Evolutionary conservation across 805 yeast genomes (phyloP).

Genomic region (Candida dendrica): DNA sequence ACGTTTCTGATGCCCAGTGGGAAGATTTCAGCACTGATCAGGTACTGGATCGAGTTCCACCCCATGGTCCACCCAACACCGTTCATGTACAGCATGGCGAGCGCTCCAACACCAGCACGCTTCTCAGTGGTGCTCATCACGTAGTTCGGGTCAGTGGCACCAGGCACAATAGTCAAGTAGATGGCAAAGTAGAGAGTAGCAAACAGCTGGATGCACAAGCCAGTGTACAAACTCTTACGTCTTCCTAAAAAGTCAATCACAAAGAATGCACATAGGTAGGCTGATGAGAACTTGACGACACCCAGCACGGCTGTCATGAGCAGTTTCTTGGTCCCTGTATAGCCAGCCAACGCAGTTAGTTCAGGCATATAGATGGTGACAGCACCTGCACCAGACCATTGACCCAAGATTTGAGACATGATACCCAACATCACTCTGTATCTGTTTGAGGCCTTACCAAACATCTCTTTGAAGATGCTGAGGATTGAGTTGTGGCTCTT

Average conservation of each 20-base stretch:
- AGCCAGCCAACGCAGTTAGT: conserved; percentile 40
- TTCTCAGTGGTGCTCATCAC: conserved; percentile 24
- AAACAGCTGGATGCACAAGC: conserved; percentile 36
- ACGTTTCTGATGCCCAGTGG: conserved; percentile 43
- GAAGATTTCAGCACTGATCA: conserved; percentile 47
- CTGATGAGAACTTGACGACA: conserved; percentile 42
- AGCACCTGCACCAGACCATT: conserved; percentile 56
- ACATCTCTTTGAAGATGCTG: conserved; percentile 26
- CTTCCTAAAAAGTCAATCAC: conserved; percentile 48
- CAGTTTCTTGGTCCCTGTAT: conserved; percentile 30
- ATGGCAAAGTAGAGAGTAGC: conserved; percentile 39
- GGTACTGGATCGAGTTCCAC: conserved; percentile 48
- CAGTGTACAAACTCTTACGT: conserved; percentile 41
- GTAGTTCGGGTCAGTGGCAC: conserved; percentile 27
- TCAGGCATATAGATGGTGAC: conserved; percentile 52
- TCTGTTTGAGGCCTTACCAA: conserved; percentile 31
- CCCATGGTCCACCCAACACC: conserved; percentile 58
- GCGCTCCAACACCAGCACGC: conserved; percentile 38
- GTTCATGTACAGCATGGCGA: conserved; percentile 41
- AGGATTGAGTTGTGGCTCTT: conserved; percentile 17
- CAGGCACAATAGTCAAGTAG: conserved; percentile 38
- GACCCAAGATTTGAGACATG: conserved; percentile 40
- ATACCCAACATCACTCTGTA: conserved; percentile 39
- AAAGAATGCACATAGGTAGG: conserved; percentile 45
- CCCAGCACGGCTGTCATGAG: conserved; percentile 48